Conservation (phyloP, 2,329 filamentous ascomycete species). For the Fusarium oligoseptatum region DNA sequence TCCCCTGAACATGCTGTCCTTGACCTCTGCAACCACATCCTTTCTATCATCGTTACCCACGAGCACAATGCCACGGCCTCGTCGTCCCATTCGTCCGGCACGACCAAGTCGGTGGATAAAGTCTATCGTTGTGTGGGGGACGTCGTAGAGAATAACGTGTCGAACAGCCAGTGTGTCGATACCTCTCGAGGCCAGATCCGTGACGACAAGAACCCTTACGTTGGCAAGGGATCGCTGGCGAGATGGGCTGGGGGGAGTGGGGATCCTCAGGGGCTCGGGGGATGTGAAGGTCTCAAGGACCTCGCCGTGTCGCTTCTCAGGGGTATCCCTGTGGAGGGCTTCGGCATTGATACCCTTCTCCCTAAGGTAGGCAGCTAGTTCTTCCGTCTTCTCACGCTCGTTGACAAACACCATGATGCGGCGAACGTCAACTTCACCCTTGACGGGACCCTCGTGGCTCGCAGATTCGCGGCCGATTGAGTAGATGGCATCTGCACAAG, state of each 20-base stretch:
- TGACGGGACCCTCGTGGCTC: slow-evolving; percentile 67
- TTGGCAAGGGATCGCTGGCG: slow-evolving; percentile 72
- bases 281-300: slow-evolving; percentile 81
- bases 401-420: slow-evolving; percentile 97
- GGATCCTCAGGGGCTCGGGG: slow-evolving; percentile 55
- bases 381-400: slow-evolving; percentile 88
- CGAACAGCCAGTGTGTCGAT: slow-evolving; percentile 94
- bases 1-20: slow-evolving; percentile 88
- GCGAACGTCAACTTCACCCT: slow-evolving; percentile 76
- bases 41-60: slow-evolving; percentile 90
- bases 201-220: slow-evolving; percentile 93
- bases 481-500: slow-evolving; percentile 95
- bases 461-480: slow-evolving; percentile 84
- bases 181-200: slow-evolving; percentile 90
- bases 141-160: slow-evolving; percentile 94
- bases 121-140: slow-evolving; percentile 97
- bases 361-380: slow-evolving; percentile 82
- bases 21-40: slow-evolving; percentile 92
- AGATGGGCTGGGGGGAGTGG: slow-evolving; percentile 46
- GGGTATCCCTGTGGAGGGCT: slow-evolving; percentile 86
- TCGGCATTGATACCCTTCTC: slow-evolving; percentile 91
- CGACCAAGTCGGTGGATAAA: slow-evolving; percentile 96
- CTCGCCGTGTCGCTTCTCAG: slow-evolving; percentile 81
- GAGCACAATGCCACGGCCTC: slow-evolving; percentile 89
- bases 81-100: slow-evolving; percentile 90